Evolutionary conservation across 305 asterid genomes (phyloP), one percentile per base, ranked within the genome.

Genomic region (Rubia peregrina): DNA sequence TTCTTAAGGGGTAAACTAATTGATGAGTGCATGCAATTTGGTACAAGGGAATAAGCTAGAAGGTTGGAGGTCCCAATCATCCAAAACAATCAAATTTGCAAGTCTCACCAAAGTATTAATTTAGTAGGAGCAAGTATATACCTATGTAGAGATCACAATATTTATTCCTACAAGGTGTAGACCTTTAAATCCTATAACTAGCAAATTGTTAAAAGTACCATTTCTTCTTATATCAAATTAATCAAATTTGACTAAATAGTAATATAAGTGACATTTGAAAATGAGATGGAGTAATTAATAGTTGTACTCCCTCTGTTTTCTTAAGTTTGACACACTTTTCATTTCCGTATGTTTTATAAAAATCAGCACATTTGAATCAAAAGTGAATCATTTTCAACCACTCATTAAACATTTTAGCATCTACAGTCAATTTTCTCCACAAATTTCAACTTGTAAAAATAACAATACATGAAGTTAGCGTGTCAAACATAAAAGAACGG

Each of bases 51-150:
- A 67, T 49, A 76, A 21, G 74, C 53, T 53, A 71, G 76, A 76
- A 78, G 82, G 79, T 78, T 71, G 72, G 56, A 74, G 38, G 82
- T 78, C 79, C 38, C 72, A 43, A 75, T 78, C 82, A 68, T 21
- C 40, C 79, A 73, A 44, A 76, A 26, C 75, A 41, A 65, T 56
- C 22, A 56, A 11, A 8, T 43, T 71, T 67, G 41, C 72, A 38
- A 6, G 24, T 62, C 12, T 62, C 41, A 62, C 67, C 67, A 26
- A 61, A 61, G 42, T 14, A n/a, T n/a, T n/a, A n/a, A 13, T 51
- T 51, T 51, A 51, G 43, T 16, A 14, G 56, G 19, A 57, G 7
- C 2, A n/a, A 57, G 19, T 26, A 26, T 26, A 26, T 26, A 21
- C 6, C 1, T 26, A 26, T 26, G 2, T 26, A 26, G 30, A 26